These are phyloP conservation scores for Backusella parvicylindrica DNA, from an alignment of 192 early-diverging fungal species.

Conservation along the genomic window DNA sequence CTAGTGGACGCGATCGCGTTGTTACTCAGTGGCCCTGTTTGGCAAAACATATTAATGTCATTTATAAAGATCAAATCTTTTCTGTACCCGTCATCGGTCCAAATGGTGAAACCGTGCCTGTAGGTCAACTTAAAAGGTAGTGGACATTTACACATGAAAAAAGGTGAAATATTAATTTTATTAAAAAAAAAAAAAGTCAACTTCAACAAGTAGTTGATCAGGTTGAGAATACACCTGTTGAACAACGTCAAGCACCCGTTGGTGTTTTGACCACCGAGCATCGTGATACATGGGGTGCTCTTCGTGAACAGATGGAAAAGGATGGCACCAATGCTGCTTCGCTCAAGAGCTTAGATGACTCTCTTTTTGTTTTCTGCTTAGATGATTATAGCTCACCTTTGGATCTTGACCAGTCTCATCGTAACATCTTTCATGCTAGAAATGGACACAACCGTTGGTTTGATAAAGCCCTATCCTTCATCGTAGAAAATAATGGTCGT, in stretches of 20 bases:
- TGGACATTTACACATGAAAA: too few relatives aligned
- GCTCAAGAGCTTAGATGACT: constrained; percentile 63
- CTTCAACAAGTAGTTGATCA: constrained; percentile 40
- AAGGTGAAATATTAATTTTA: background rate
- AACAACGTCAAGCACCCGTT: constrained; percentile 56
- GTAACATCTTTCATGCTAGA: constrained; percentile 74
- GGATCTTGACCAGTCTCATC: constrained; percentile 64
- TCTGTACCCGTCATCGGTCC: constrained; percentile 70
- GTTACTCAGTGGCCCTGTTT: constrained; percentile 67
- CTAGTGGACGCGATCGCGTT: constrained; percentile 63
- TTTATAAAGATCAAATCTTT: constrained; percentile 84
- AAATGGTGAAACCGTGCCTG: constrained; percentile 61
- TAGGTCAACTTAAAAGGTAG: constrained; percentile 42
- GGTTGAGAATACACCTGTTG: constrained; percentile 38
- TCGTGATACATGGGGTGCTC: constrained; percentile 83
- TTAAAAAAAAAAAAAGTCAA: constrained; percentile 27
- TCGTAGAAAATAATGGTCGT: constrained; percentile 80
- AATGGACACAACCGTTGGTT: constrained; percentile 92
- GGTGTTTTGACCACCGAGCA: constrained; percentile 84
- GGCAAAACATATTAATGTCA: constrained; percentile 80
- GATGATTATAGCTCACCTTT: constrained; percentile 67
- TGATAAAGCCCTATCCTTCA: constrained; percentile 91
- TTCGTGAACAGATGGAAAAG: constrained; percentile 44
- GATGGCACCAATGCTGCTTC: constrained; percentile 48
- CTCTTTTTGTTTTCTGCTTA: constrained; percentile 86